Conservation (phyloP, 225 moss, liverwort and hornwort species). For the Marchantia polymorpha region DNA sequence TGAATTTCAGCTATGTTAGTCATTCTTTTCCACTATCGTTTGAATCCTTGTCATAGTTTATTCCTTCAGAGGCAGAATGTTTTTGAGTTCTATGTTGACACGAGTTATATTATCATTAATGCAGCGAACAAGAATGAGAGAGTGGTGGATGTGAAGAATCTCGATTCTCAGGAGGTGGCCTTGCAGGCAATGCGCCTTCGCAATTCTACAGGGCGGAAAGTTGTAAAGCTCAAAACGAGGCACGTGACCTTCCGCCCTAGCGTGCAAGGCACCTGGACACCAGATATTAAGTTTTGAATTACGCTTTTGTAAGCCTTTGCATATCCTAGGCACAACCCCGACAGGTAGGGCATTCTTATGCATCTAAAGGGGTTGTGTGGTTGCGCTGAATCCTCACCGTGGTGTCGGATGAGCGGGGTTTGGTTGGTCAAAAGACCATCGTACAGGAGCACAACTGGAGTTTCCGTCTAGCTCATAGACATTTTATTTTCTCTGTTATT, state of each 20-base stretch:
- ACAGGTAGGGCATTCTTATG: no score
- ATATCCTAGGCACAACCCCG: no score
- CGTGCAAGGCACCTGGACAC: conserved; percentile 85
- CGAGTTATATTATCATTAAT: background rate
- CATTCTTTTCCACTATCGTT: background rate
- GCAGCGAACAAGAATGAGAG: conserved; percentile 91
- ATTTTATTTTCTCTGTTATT: no score
- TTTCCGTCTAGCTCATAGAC: no score
- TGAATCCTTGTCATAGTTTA: background rate
- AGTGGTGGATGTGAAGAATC: conserved; percentile 88
- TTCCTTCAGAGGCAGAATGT: background rate
- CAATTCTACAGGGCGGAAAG: conserved; percentile 88
- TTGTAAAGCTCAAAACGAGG: conserved; percentile 88
- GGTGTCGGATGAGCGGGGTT: no score
- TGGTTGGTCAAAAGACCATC: no score
- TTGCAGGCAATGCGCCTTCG: conserved; percentile 77
- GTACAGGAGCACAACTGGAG: no score
- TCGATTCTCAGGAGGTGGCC: conserved; percentile 55
- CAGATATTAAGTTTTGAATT: conserved; percentile 43
- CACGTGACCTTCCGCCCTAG: conserved; percentile 92
- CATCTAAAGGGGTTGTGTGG: no score
- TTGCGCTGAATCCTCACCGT: no score
- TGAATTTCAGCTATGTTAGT: background rate
- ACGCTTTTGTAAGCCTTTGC: background rate
- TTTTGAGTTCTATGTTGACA: background rate